phyloP scores from a whole-genome alignment of 768 basidiomycete genomes.

The Russula compacta region DNA sequence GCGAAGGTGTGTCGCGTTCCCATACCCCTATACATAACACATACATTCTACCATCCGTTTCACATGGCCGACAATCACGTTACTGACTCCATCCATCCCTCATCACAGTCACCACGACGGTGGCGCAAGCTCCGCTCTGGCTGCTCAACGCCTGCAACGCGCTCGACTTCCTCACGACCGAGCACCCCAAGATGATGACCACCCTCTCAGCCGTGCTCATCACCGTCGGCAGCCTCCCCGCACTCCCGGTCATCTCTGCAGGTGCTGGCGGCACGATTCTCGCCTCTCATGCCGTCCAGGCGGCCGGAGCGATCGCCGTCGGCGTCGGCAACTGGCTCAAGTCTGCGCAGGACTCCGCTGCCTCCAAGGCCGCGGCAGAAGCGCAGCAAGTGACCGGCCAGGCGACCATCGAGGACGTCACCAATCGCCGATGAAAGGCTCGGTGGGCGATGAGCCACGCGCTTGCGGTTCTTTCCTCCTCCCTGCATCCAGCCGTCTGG shows the following conservation, averaged over 20 bases:
- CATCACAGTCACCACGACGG: conserved; percentile 31
- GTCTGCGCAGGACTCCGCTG: conserved; percentile 33
- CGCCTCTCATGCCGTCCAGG: conserved; percentile 66
- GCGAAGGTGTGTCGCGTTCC: conserved; percentile 12
- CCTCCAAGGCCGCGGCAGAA: background rate
- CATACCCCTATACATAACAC: background rate
- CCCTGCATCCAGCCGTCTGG: too few relatives aligned
- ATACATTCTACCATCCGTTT: background rate
- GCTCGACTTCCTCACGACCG: conserved; percentile 61
- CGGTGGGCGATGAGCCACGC: background rate
- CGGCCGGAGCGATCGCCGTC: conserved; percentile 70
- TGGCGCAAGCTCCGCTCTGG: conserved; percentile 63
- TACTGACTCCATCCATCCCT: background rate
- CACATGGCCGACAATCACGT: background rate
- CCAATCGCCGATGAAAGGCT: background rate
- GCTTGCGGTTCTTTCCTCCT: too few relatives aligned
- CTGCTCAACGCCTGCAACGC: conserved; percentile 69
- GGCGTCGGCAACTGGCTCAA: conserved; percentile 56
- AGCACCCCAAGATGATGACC: conserved; percentile 70
- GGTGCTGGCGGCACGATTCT: conserved; percentile 66
- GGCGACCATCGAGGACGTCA: conserved; percentile 8
- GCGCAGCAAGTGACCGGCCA: background rate
- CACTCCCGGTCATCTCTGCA: conserved; percentile 58
- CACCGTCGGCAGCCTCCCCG: conserved; percentile 65
- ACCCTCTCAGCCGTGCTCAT: conserved; percentile 70